Percentiles rank a stretch among this genome's conserved stretches.
Evolutionary conservation across 2,329 filamentous ascomycete species (phyloP).

Genomic region (Xylariales sp.): DNA sequence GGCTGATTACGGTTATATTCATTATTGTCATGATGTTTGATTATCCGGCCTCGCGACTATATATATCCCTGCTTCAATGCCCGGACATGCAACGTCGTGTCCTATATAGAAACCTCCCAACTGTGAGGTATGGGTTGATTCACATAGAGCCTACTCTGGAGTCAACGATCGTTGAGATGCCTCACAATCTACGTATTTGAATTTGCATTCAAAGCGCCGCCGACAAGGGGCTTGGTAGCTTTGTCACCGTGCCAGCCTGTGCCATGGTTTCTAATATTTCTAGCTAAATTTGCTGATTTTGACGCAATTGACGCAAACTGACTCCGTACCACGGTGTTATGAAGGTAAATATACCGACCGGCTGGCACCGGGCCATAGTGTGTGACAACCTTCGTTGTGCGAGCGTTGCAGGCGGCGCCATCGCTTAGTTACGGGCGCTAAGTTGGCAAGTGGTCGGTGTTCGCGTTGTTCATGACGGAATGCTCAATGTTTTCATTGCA

Average conservation of each 20-base stretch:
- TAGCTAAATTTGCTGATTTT: neutral
- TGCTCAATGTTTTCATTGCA: neutral
- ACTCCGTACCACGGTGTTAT: neutral
- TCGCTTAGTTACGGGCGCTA: neutral
- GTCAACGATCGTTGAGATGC: neutral
- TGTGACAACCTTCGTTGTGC: neutral
- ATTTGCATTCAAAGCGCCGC: neutral
- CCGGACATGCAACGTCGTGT: conserved; percentile 9
- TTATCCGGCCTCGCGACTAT: neutral
- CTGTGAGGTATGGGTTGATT: neutral
- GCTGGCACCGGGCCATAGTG: conserved; percentile 2
- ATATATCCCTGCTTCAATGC: conserved; percentile 6
- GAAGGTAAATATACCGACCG: neutral
- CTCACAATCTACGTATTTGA: neutral
- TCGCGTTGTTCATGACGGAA: conserved; percentile 5
- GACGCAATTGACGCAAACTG: neutral
- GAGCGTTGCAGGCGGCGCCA: conserved; percentile 2
- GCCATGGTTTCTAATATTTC: neutral
- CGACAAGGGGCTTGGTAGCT: neutral
- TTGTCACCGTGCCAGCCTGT: neutral
- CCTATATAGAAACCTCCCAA: neutral
- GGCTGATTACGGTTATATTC: neutral
- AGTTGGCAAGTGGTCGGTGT: conserved; percentile 1
- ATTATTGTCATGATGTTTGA: neutral
- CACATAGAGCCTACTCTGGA: neutral